These are phyloP conservation scores for Mycena sp. DNA, from an alignment of 1,284 basidiomycete genomes.

Conservation along the genomic window DNA sequence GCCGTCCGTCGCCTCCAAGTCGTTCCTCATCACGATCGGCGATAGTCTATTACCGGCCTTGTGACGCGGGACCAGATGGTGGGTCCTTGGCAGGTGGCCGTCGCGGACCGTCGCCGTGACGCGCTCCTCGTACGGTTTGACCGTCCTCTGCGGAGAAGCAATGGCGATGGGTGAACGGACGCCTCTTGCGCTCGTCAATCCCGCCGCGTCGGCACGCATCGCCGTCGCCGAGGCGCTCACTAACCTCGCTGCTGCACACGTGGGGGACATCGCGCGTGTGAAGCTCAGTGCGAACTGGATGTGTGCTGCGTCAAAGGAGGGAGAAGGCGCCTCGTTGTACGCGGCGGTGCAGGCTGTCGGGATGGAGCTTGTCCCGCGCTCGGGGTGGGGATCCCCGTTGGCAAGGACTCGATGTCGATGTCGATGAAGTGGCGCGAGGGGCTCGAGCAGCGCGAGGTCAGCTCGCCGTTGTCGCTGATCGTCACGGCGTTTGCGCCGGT, in stretches of 20 bases:
- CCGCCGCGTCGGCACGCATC: conserved; percentile 94
- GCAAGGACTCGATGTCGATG: conserved; percentile 99
- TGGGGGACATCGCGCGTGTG: conserved; percentile 77
- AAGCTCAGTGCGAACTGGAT: conserved; percentile 99
- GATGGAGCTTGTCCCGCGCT: conserved; percentile 95
- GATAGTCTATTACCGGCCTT: conserved; percentile 93
- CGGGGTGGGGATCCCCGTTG: conserved; percentile 95
- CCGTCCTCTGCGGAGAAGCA: conserved; percentile 87
- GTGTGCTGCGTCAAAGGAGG: too few species aligned
- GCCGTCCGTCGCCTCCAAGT: conserved; percentile 94
- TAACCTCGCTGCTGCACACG: conserved; percentile 87
- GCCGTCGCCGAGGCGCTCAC: conserved; percentile 95
- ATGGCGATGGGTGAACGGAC: conserved; percentile 99
- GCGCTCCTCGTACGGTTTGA: conserved; percentile 93
- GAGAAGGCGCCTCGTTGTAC: conserved; percentile 93
- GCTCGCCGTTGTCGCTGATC: conserved; percentile 91
- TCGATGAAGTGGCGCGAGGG: conserved; percentile 92
- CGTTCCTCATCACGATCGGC: conserved; percentile 98
- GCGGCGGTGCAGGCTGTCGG: conserved; percentile 95
- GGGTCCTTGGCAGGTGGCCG: conserved; percentile 98
- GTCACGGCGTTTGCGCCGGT: conserved; percentile 96
- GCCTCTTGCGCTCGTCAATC: conserved; percentile 87
- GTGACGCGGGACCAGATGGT: conserved; percentile 99
- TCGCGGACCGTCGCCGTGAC: conserved; percentile 98
- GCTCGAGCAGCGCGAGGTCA: conserved; percentile 81